A percentile compares a stretch with the other conserved stretches of the same genome.
phyloP scores from a whole-genome alignment of 192 early-diverging fungal species.

The Rhizophagus sp. region DNA sequence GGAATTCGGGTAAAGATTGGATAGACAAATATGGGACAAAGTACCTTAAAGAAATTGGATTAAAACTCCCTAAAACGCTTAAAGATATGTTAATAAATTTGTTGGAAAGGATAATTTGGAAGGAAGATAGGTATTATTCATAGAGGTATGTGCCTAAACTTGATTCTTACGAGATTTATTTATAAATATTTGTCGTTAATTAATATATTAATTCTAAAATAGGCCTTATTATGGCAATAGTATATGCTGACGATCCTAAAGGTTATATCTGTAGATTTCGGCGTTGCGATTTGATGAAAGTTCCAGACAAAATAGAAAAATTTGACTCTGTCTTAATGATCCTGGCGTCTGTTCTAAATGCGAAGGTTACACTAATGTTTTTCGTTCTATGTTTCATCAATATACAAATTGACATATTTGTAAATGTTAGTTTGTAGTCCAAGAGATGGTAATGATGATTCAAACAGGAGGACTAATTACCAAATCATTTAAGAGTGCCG shows the following conservation, averaged over 20 bases:
- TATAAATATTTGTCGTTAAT: too few relatives aligned
- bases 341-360: not conserved
- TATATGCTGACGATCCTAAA: not conserved
- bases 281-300: not conserved
- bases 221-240: not conserved
- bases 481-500: conserved; percentile 4
- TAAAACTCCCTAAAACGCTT: conserved; percentile 6
- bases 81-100: conserved; percentile 1
- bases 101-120: not conserved
- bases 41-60: not conserved
- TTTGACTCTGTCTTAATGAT: not conserved
- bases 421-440: conserved; percentile 16
- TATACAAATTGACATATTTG: conserved; percentile 15
- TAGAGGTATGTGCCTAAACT: too few relatives aligned
- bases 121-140: too few relatives aligned
- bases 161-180: too few relatives aligned
- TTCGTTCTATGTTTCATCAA: too few relatives aligned
- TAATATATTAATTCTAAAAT: not conserved
- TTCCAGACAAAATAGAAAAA: not conserved
- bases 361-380: too few relatives aligned
- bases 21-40: not conserved
- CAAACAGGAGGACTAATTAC: not conserved
- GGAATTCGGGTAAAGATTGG: not conserved
- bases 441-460: not conserved
- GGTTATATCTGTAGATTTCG: not conserved